Evolutionary conservation across 495 filamentous ascomycete species (phyloP), one percentile per base, ranked within the genome.

Genomic region (Neurospora sp.): DNA sequence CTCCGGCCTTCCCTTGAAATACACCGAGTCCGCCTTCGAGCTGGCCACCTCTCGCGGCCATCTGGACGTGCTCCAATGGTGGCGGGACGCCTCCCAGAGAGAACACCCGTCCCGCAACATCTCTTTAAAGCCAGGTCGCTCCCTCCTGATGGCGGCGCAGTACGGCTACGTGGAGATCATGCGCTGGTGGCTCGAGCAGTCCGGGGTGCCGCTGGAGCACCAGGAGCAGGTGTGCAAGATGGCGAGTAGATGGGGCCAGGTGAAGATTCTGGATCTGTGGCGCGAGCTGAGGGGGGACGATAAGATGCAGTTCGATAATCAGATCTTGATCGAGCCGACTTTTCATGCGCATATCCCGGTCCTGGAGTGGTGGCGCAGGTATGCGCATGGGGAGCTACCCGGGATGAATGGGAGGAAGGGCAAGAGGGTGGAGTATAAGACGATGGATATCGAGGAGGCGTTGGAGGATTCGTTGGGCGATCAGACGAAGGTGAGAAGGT

Each of bases 401-500:
- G 83, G 77, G 21, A 84, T 84, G 78, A 79, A 81, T 5, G 82
- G 84, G 4, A 72, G 78, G 6, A 81, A 82, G 62, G 79, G 82
- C 7, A 82, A 85, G 40, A 79, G 82, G 70, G 94, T 97, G 15
- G 93, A 97, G 81, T 98, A 97, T 79, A 95, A 94, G 83, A 96
- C 94, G 10, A 97, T 94, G 76, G 93, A 97, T 83, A 93, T 98
- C 74, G 94, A 97, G 80, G 94, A 97, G 82, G 94, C 94, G 11
- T 84, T 98, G 72, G 94, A 98, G 80, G 94, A 97, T 78, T 90
- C 90, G 28, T 85, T 92, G 70, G 90, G 92, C 5, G 86, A 90
- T 73, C 90, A 91, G 74, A 86, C 87, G 59, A 88, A 88, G 62
- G 93, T 96, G 15, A 86, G 91, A 71, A 83, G 85, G 73, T 98